A percentile compares a stretch with the other conserved stretches of the same genome.
phyloP scores from a whole-genome alignment of 345 rosid genomes.

The Salix purpurea region DNA sequence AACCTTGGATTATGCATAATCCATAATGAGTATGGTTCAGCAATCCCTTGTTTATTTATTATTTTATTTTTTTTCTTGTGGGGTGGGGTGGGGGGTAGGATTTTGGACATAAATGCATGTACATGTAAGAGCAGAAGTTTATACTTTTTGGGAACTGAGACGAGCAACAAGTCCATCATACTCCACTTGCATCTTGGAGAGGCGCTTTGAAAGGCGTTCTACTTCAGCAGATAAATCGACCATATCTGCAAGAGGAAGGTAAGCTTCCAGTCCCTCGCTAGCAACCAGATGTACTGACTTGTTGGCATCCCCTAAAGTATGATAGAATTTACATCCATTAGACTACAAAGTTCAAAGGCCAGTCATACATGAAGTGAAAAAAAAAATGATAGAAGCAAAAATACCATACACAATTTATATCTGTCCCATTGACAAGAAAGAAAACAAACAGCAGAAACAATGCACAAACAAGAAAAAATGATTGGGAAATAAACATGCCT shows the following conservation, averaged over 20 bases:
- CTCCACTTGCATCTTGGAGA: constrained; percentile 81
- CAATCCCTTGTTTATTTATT: neutral
- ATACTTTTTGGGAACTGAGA: constrained; percentile 72
- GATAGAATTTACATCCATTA: constrained; percentile 9
- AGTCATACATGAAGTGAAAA: neutral
- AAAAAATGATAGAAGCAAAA: neutral
- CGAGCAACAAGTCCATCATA: constrained; percentile 70
- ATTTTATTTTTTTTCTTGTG: too few relatives aligned
- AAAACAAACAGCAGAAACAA: neutral
- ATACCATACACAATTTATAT: neutral
- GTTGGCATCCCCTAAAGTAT: constrained; percentile 61
- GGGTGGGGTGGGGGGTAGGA: neutral
- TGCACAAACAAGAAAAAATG: neutral
- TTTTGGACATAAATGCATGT: neutral
- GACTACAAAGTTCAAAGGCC: neutral
- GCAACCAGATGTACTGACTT: constrained; percentile 89
- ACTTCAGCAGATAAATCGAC: constrained; percentile 88
- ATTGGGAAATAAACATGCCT: constrained; percentile 35
- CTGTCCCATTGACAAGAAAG: neutral
- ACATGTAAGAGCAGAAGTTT: constrained; percentile 5
- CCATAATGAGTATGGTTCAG: neutral
- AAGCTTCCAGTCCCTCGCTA: constrained; percentile 93
- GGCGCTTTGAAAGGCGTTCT: constrained; percentile 82
- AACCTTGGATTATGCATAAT: neutral
- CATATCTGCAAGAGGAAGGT: constrained; percentile 92